These are phyloP conservation scores for Suhomyces terraborum DNA, from an alignment of 1,139 yeast genomes.

Conservation along the genomic window DNA sequence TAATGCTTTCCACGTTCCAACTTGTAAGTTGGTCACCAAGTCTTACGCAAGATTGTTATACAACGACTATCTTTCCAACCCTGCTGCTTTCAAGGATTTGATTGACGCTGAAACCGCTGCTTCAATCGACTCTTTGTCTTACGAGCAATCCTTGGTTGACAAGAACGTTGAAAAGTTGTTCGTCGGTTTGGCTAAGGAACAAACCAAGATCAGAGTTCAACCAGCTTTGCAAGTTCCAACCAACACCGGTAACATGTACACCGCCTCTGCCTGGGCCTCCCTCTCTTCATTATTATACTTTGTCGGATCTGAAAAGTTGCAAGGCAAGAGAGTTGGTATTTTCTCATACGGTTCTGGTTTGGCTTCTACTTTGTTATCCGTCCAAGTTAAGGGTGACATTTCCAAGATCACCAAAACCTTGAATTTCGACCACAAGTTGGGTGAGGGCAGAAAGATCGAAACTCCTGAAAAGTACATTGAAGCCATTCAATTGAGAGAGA, in stretches of 20 bases:
- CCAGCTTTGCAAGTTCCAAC: constrained; percentile 90
- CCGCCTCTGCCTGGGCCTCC: constrained; percentile 91
- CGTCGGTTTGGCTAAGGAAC: constrained; percentile 74
- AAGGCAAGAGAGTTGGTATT: constrained; percentile 83
- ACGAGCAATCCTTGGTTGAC: constrained; percentile 80
- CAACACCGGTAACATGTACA: constrained; percentile 98
- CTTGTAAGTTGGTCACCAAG: constrained; percentile 92
- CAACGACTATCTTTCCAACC: constrained; percentile 79
- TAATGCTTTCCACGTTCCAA: constrained; percentile 98
- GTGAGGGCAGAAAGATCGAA: constrained; percentile 60
- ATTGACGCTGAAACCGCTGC: constrained; percentile 58
- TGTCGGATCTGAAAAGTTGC: constrained; percentile 72
- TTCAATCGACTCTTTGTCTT: constrained; percentile 57
- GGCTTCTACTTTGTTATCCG: constrained; percentile 86
- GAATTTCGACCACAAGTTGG: constrained; percentile 68
- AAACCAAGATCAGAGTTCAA: constrained; percentile 66
- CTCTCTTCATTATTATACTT: constrained; percentile 77
- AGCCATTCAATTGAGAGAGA: constrained; percentile 84
- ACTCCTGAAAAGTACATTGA: constrained; percentile 81
- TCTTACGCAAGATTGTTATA: constrained; percentile 90
- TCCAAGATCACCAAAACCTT: constrained; percentile 64
- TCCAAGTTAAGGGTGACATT: constrained; percentile 80
- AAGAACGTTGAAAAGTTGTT: constrained; percentile 83
- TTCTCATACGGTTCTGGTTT: constrained; percentile 98
- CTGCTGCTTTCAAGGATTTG: constrained; percentile 55